Conservation (phyloP, 441 rosid genomes). For the Gossypium schwendimanii region DNA sequence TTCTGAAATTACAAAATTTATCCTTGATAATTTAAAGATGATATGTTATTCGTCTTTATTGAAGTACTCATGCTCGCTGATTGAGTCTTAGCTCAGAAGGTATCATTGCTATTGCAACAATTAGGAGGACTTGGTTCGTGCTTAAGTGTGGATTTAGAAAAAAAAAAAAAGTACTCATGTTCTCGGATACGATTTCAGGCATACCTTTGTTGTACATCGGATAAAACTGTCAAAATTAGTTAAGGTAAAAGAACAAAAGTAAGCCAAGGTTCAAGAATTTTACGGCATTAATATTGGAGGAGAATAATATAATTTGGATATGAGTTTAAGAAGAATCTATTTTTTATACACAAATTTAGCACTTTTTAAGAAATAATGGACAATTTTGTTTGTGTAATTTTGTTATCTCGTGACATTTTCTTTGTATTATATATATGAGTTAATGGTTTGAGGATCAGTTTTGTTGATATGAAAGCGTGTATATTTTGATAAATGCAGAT, state of each 20-base stretch:
- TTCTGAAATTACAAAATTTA: background rate
- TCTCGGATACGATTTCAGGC: too few species aligned
- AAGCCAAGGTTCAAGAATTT: background rate
- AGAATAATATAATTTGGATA: background rate
- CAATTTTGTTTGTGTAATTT: background rate
- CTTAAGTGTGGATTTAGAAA: too few species aligned
- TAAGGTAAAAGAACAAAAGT: background rate
- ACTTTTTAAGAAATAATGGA: background rate
- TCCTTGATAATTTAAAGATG: background rate
- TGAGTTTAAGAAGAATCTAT: background rate
- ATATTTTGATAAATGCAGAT: conserved; percentile 33
- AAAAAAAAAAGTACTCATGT: too few species aligned
- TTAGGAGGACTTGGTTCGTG: too few species aligned
- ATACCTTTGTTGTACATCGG: too few species aligned
- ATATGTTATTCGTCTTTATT: too few species aligned
- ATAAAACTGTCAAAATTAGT: background rate
- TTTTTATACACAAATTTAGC: background rate
- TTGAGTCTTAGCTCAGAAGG: too few species aligned
- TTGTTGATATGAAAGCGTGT: background rate
- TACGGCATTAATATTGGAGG: background rate
- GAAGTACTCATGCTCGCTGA: too few species aligned
- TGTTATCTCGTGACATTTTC: background rate
- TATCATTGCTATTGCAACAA: too few species aligned
- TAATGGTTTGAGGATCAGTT: background rate
- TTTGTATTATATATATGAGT: background rate